phyloP scores from a whole-genome alignment of 2,329 filamentous ascomycete genomes.

The Cephalotrichum gorgonifer region DNA sequence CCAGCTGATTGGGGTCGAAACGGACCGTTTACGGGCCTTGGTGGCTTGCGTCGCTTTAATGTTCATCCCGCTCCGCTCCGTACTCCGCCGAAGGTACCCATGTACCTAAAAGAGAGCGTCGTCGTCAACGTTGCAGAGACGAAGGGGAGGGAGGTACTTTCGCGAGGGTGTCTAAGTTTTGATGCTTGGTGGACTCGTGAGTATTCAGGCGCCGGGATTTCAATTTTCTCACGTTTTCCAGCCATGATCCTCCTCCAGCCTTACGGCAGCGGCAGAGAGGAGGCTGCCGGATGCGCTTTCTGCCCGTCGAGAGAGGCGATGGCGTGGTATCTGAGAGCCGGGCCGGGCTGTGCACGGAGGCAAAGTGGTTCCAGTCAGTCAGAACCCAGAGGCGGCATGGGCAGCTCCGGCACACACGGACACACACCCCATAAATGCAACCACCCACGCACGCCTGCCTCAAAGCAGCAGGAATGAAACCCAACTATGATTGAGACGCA shows the following conservation, averaged over 20 bases:
- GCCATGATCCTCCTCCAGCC: not conserved
- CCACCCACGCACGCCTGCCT: slow-evolving; percentile 1
- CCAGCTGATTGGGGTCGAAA: not conserved
- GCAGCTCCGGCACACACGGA: not conserved
- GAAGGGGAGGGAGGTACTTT: not conserved
- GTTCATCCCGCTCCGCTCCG: not conserved
- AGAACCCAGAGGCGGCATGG: too few relatives aligned
- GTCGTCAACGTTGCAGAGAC: not conserved
- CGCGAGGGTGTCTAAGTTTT: not conserved
- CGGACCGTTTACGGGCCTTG: not conserved
- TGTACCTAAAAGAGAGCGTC: not conserved
- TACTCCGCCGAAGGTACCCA: not conserved
- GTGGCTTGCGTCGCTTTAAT: not conserved
- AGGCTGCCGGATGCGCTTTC: not conserved
- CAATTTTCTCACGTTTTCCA: not conserved
- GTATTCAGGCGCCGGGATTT: not conserved
- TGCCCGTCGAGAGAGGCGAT: too few relatives aligned
- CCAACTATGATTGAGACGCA: slow-evolving; percentile 1
- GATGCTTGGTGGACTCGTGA: not conserved
- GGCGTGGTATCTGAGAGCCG: too few relatives aligned
- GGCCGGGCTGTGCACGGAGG: too few relatives aligned
- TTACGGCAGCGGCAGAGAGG: not conserved
- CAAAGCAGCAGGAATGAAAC: slow-evolving; percentile 3
- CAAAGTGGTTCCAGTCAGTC: too few relatives aligned
- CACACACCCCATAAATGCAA: not conserved